Base-by-base conservation (phyloP, 768 basidiomycete species). In the Holtermannia corniformis region DNA sequence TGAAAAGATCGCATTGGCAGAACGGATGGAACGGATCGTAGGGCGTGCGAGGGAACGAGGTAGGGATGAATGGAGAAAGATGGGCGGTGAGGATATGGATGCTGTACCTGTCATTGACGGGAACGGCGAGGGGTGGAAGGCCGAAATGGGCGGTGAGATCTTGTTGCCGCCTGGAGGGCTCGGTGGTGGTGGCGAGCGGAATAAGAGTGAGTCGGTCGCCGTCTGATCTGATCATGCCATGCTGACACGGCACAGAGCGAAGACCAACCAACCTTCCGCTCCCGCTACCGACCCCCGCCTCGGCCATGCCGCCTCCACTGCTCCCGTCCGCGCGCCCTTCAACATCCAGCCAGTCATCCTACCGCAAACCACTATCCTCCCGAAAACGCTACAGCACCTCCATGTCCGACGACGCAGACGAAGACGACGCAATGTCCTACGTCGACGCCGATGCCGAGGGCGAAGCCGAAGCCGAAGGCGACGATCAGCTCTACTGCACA, bases 401-500 rank as follows among this genome's bases (percentile, higher is more conserved):
- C 51, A 51, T 19, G 37, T 49, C 49, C 43, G 58, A 62, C 40
- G 60, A 32, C 24, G 63, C 60, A 27, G 57, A 22, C 10, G 55
- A 57, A 2, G 58, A 58, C 26, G 53, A 73, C 11, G 77, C 73
- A 1, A 80, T 77, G 37, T 81, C 77, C 14, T 78, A 65, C 0
- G 70, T 68, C 43, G 76, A 75, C n/a, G 75, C 71, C 1, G 77
- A 76, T 24, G 78, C 74, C 41, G 78, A 73, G 11, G 86, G 83
- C 41, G 70, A 63, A 23, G 67, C 49, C 5, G 80, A 77, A n/a
- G 78, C 77, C 47, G 85, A 78, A 3, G 79, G 78, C 44, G 77
- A 74, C 63, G 82, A 79, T 49, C 80, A 77, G 62, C 78, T 79
- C 13, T 93, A 96, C 67, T 96, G 91, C 73, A 78, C 83, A 76